Evolutionary conservation across 768 basidiomycete species (phyloP).

Genomic region (Galerina sulciceps): DNA sequence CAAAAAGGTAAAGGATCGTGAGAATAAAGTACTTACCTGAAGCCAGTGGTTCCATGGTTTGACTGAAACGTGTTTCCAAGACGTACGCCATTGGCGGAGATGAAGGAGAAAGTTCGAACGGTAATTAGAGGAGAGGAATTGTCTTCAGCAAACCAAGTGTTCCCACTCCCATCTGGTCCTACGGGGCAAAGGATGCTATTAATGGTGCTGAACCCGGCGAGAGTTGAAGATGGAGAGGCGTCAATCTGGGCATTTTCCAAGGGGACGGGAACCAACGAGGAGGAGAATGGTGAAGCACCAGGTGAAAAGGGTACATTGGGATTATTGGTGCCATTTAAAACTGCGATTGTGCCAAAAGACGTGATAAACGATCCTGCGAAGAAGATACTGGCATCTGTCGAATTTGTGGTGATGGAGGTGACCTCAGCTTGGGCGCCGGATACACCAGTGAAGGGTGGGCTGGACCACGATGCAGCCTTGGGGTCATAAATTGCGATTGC

Average conservation of each 20-base stretch:
- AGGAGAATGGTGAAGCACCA: constrained; percentile 85
- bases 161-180: constrained; percentile 78
- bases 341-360: constrained; percentile 58
- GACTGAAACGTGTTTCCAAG: constrained; percentile 89
- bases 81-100: constrained; percentile 79
- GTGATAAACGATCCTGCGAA: constrained; percentile 91
- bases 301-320: constrained; percentile 85
- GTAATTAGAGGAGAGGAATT: constrained; percentile 75
- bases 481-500: constrained; percentile 76
- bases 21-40: constrained; percentile 61
- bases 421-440: constrained; percentile 72
- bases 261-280: constrained; percentile 85
- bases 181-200: constrained; percentile 81
- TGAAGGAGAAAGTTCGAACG: constrained; percentile 72
- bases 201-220: constrained; percentile 65
- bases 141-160: constrained; percentile 85
- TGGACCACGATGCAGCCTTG: constrained; percentile 68
- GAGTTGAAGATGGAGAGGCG: constrained; percentile 65
- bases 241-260: constrained; percentile 58
- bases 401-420: constrained; percentile 73
- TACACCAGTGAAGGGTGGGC: constrained; percentile 83
- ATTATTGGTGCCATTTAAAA: constrained; percentile 71
- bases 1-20: constrained; percentile 10
- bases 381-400: constrained; percentile 74
- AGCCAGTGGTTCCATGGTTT: constrained; percentile 83